phyloP scores from a whole-genome alignment of 495 filamentous ascomycete genomes.

The Margaritispora aquatica region DNA sequence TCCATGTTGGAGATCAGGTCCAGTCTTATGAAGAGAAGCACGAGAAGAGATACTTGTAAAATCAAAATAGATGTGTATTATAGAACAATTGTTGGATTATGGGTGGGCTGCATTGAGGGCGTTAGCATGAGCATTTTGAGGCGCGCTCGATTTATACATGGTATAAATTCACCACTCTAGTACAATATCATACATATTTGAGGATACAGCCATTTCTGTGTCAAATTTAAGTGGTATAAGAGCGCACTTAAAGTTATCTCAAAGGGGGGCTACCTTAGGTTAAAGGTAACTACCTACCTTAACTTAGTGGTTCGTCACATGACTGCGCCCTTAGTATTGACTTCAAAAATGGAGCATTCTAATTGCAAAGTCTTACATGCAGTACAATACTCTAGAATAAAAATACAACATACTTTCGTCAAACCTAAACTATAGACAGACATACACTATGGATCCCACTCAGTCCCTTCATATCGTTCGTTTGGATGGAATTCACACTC shows the following conservation, averaged over 20 bases:
- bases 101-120: background rate
- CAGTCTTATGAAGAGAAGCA: constrained; percentile 76
- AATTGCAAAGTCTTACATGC: too few relatives aligned
- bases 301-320: too few relatives aligned
- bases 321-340: background rate
- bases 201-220: background rate
- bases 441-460: background rate
- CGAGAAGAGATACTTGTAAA: constrained; percentile 64
- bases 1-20: constrained; percentile 75
- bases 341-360: too few relatives aligned
- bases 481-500: constrained; percentile 13
- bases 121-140: background rate
- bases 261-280: background rate
- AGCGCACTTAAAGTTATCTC: too few relatives aligned
- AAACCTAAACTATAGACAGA: background rate
- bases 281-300: too few relatives aligned
- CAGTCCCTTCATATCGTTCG: constrained; percentile 11
- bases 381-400: background rate
- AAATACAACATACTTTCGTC: too few relatives aligned
- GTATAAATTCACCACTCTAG: background rate
- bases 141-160: background rate
- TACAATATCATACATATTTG: background rate
- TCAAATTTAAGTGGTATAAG: too few relatives aligned
- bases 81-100: background rate
- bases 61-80: background rate